These are phyloP conservation scores for Astrothelium macrocarpum DNA, from an alignment of 495 filamentous ascomycete species.

Conservation along the genomic window DNA sequence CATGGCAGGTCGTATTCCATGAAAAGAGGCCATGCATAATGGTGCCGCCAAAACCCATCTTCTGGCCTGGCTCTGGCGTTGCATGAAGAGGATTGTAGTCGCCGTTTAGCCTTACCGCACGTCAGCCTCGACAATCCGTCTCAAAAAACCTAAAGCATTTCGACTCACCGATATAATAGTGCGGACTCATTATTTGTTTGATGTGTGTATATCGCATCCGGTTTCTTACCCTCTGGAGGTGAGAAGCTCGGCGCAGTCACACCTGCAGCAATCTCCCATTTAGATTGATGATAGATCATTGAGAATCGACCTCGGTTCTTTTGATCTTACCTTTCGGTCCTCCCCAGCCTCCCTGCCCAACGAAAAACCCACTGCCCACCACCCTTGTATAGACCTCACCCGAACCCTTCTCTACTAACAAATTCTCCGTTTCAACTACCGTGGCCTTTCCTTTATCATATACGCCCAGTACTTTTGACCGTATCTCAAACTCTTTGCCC, in stretches of 20 bases:
- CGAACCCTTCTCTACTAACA: constrained; percentile 58
- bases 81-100: constrained; percentile 90
- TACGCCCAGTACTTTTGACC: constrained; percentile 71
- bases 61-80: constrained; percentile 67
- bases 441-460: constrained; percentile 88
- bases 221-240: constrained; percentile 57
- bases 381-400: constrained; percentile 65
- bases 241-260: constrained; percentile 65
- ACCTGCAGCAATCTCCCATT: too few relatives aligned
- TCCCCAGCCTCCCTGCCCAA: constrained; percentile 80
- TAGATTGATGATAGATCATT: too few relatives aligned
- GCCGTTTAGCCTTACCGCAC: constrained; percentile 45
- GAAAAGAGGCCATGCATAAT: constrained; percentile 85
- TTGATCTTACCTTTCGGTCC: constrained; percentile 65
- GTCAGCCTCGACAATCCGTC: background rate
- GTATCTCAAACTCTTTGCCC: constrained; percentile 65
- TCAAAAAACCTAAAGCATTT: constrained; percentile 18
- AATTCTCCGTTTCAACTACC: constrained; percentile 70
- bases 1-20: constrained; percentile 74
- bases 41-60: constrained; percentile 82
- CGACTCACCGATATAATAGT: constrained; percentile 50
- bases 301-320: too few relatives aligned
- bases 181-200: constrained; percentile 62
- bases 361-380: constrained; percentile 62
- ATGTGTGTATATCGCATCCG: constrained; percentile 62